Evolutionary conservation across 345 rosid genomes (phyloP).

Genomic region (Gossypium sturtianum): DNA sequence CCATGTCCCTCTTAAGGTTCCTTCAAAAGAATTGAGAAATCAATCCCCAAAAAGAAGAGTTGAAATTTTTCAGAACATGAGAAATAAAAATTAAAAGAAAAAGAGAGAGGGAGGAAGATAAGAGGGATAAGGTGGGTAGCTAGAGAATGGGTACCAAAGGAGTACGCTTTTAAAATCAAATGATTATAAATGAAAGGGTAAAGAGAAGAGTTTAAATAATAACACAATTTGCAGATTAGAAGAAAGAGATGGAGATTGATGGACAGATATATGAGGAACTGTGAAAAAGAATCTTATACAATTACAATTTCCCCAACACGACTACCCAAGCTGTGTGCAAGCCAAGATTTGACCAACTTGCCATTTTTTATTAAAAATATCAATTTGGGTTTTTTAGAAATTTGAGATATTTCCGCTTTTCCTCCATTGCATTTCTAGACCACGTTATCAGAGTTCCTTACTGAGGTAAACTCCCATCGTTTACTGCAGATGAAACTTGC

Average conservation of each 20-base stretch:
- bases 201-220: neutral
- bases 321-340: neutral
- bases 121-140: slow-evolving; percentile 32
- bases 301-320: neutral
- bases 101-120: neutral
- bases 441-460: no score
- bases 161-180: neutral
- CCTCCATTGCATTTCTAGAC: no score
- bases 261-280: neutral
- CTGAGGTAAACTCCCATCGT: no score
- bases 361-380: neutral
- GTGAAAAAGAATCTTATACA: neutral
- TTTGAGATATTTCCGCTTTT: neutral
- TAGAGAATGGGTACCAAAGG: slow-evolving; percentile 10
- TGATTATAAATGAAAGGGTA: neutral
- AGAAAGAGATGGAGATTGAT: neutral
- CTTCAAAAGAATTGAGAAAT: slow-evolving; percentile 8
- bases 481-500: no score
- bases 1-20: slow-evolving; percentile 49
- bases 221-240: neutral
- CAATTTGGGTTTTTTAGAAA: neutral
- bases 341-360: neutral
- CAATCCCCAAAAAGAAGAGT: slow-evolving; percentile 3
- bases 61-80: slow-evolving; percentile 12
- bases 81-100: neutral